These are phyloP conservation scores for Exidia glandulosa DNA, from an alignment of 768 basidiomycete genomes.

Conservation along the genomic window DNA sequence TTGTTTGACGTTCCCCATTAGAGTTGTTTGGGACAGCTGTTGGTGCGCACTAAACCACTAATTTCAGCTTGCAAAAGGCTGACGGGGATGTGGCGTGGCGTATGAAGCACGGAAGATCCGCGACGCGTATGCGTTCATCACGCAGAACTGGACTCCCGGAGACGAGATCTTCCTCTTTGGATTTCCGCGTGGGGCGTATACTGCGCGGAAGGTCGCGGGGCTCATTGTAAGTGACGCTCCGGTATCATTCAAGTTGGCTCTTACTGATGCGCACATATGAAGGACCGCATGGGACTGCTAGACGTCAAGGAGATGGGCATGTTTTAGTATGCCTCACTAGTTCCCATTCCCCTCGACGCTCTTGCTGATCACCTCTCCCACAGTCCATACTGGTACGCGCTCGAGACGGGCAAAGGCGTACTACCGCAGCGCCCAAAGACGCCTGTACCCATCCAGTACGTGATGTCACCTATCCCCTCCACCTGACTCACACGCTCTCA, in stretches of 20 bases:
- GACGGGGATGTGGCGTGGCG: background rate
- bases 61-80: background rate
- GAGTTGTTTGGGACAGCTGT: background rate
- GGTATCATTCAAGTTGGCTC: no score
- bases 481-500: no score
- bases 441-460: background rate
- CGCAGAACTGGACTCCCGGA: conserved; percentile 2
- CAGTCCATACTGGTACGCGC: background rate
- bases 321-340: conserved; percentile 7
- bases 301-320: conserved; percentile 3
- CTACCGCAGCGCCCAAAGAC: background rate
- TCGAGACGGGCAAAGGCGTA: background rate
- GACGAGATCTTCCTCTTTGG: conserved; percentile 9
- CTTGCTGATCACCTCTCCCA: background rate
- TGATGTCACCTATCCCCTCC: no score
- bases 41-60: background rate
- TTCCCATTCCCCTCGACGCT: no score
- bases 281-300: conserved; percentile 7
- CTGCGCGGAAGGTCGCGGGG: conserved; percentile 7
- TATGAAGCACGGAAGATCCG: conserved; percentile 3
- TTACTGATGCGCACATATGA: no score
- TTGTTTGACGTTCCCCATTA: background rate
- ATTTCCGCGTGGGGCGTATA: conserved; percentile 12
- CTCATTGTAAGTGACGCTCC: conserved; percentile 7
- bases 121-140: conserved; percentile 9